Conservation (phyloP, 2,329 filamentous ascomycete species). For the Monilinia aucupariae region DNA sequence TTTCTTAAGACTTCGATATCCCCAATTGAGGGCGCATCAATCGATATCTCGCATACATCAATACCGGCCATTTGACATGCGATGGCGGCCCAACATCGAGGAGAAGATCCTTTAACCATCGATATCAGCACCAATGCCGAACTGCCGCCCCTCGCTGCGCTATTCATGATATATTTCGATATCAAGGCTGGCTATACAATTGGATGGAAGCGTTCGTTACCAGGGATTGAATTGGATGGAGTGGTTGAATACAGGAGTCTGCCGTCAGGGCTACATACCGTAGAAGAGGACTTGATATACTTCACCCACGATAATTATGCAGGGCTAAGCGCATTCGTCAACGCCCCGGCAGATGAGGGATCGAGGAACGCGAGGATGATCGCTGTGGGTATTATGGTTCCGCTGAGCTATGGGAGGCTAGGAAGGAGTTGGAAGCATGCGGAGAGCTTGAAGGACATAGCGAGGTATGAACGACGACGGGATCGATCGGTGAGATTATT, state of each 20-base stretch:
- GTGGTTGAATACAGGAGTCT: constrained; percentile 94
- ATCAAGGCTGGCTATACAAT: constrained; percentile 89
- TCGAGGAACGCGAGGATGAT: constrained; percentile 89
- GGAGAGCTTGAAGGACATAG: constrained; percentile 66
- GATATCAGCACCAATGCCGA: constrained; percentile 38
- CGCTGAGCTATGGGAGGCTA: constrained; percentile 75
- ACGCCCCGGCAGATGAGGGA: constrained; percentile 70
- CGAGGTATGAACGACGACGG: constrained; percentile 46
- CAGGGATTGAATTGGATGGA: constrained; percentile 71
- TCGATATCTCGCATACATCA: neutral
- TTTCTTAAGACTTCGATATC: neutral
- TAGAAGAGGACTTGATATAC: constrained; percentile 84
- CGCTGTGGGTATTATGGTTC: constrained; percentile 82
- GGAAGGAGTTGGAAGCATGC: constrained; percentile 89
- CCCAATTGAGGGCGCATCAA: neutral
- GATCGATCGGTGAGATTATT: neutral
- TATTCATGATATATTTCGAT: constrained; percentile 89
- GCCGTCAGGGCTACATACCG: constrained; percentile 85
- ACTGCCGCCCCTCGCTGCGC: constrained; percentile 62
- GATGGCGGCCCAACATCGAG: constrained; percentile 34
- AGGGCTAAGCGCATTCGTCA: constrained; percentile 87
- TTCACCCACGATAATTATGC: constrained; percentile 83
- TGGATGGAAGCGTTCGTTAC: constrained; percentile 72
- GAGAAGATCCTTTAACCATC: constrained; percentile 33
- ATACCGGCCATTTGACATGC: constrained; percentile 10